Conservation (phyloP, 306 rosid genomes). For the Prunus padus region DNA sequence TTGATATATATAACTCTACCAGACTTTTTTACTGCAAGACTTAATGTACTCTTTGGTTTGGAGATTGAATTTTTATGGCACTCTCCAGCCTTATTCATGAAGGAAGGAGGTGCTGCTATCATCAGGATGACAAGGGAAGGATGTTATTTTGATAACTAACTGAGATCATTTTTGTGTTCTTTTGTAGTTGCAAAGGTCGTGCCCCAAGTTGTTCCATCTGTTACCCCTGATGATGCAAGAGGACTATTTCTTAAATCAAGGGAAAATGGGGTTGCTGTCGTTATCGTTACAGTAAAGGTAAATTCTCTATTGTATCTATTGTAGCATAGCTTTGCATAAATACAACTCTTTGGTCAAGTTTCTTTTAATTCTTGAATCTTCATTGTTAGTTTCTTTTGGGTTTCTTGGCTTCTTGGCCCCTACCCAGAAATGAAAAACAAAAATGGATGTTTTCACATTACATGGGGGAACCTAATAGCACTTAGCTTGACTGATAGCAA, state of each 20-base stretch:
- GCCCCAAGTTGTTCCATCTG: constrained; percentile 26
- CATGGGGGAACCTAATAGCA: too few relatives aligned
- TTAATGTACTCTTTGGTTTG: too few relatives aligned
- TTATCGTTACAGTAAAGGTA: constrained; percentile 28
- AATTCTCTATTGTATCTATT: neutral
- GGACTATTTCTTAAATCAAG: constrained; percentile 23
- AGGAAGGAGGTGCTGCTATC: too few relatives aligned
- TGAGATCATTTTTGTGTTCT: neutral
- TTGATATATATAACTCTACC: too few relatives aligned
- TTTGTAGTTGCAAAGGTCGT: constrained; percentile 30
- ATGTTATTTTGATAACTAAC: too few relatives aligned
- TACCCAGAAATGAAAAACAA: neutral
- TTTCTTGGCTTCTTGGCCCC: neutral
- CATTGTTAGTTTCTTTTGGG: neutral
- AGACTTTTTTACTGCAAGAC: too few relatives aligned
- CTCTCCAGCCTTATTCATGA: too few relatives aligned
- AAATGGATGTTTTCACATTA: neutral
- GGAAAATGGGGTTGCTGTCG: constrained; percentile 20
- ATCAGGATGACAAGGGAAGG: too few relatives aligned
- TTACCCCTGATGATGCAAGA: constrained; percentile 22
- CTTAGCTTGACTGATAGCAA: too few relatives aligned
- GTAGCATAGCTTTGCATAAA: neutral
- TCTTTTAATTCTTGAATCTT: neutral
- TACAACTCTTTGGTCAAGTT: neutral
- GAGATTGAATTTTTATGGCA: too few relatives aligned